Conservation (phyloP, 768 basidiomycete genomes). For the Trametes cingulata region DNA sequence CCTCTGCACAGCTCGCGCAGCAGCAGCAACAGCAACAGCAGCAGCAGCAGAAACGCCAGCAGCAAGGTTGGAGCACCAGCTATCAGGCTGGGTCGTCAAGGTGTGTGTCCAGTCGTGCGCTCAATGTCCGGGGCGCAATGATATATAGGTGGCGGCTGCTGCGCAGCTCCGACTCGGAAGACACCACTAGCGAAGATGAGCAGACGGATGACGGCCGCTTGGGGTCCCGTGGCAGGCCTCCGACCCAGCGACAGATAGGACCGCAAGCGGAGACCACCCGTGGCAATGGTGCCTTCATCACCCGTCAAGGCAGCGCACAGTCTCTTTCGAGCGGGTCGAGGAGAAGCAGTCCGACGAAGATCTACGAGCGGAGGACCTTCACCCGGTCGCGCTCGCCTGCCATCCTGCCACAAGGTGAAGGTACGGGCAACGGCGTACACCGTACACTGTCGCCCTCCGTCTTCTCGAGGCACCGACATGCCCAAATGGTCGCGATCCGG, state of each 20-base stretch:
- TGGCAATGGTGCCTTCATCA: slow-evolving; percentile 9
- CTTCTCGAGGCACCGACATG: slow-evolving; percentile 44
- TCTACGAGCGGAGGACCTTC: slow-evolving; percentile 47
- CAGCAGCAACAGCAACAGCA: slow-evolving; percentile 24
- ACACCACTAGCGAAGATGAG: slow-evolving; percentile 25
- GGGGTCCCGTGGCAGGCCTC: slow-evolving; percentile 25
- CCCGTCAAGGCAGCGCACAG: slow-evolving; percentile 8
- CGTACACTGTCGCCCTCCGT: slow-evolving; percentile 44
- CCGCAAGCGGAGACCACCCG: slow-evolving; percentile 9
- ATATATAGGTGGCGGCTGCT: background rate
- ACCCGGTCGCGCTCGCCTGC: slow-evolving; percentile 76
- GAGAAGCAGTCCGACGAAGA: slow-evolving; percentile 38
- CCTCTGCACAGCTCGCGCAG: slow-evolving; percentile 30
- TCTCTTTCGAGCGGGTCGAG: slow-evolving; percentile 40
- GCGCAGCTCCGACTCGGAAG: slow-evolving; percentile 27
- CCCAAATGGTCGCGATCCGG: slow-evolving; percentile 24
- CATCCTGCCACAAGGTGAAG: slow-evolving; percentile 32
- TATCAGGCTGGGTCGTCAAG: slow-evolving; percentile 86
- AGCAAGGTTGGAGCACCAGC: slow-evolving; percentile 78
- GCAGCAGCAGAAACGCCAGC: slow-evolving; percentile 27
- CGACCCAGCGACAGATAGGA: slow-evolving; percentile 17
- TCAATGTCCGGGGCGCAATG: background rate
- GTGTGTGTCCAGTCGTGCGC: slow-evolving; percentile 38
- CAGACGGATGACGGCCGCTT: slow-evolving; percentile 25
- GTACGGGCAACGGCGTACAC: slow-evolving; percentile 35